Conservation (phyloP, 768 basidiomycete species). For the Sistotremastrum suecicum region DNA sequence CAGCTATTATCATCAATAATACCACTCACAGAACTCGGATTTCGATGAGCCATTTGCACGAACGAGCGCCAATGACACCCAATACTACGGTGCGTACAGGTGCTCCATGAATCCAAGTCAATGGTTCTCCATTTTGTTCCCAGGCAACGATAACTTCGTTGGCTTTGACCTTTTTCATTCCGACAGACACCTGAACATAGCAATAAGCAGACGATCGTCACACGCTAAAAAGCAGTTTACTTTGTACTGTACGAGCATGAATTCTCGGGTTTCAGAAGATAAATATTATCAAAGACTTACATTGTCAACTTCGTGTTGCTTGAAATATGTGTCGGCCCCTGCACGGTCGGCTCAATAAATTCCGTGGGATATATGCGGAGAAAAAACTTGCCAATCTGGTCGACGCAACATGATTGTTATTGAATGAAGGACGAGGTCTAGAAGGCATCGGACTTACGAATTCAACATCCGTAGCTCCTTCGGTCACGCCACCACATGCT, state of each 20-base stretch:
- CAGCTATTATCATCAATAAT: neutral
- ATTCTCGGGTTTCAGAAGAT: neutral
- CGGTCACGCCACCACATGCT: slow-evolving; percentile 35
- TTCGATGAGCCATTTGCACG: slow-evolving; percentile 38
- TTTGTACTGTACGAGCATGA: neutral
- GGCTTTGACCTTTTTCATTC: slow-evolving; percentile 31
- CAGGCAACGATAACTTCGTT: slow-evolving; percentile 36
- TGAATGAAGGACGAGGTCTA: too few relatives aligned
- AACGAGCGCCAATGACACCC: slow-evolving; percentile 41
- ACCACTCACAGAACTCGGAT: slow-evolving; percentile 28
- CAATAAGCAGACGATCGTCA: neutral
- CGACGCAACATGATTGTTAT: too few relatives aligned
- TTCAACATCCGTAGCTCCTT: slow-evolving; percentile 36
- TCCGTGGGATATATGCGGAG: too few relatives aligned
- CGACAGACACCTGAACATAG: slow-evolving; percentile 25
- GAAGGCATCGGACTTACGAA: slow-evolving; percentile 18
- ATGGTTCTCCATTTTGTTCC: slow-evolving; percentile 36
- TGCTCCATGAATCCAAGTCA: slow-evolving; percentile 37
- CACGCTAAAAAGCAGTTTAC: neutral
- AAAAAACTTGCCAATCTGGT: too few relatives aligned
- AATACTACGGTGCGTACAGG: slow-evolving; percentile 37
- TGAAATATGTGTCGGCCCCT: slow-evolving; percentile 44
- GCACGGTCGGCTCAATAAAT: too few relatives aligned
- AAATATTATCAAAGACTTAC: neutral
- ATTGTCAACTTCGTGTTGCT: slow-evolving; percentile 15